Evolutionary conservation across 1,284 basidiomycete genomes (phyloP).

Genomic region (Pisolithus thermaeus): DNA sequence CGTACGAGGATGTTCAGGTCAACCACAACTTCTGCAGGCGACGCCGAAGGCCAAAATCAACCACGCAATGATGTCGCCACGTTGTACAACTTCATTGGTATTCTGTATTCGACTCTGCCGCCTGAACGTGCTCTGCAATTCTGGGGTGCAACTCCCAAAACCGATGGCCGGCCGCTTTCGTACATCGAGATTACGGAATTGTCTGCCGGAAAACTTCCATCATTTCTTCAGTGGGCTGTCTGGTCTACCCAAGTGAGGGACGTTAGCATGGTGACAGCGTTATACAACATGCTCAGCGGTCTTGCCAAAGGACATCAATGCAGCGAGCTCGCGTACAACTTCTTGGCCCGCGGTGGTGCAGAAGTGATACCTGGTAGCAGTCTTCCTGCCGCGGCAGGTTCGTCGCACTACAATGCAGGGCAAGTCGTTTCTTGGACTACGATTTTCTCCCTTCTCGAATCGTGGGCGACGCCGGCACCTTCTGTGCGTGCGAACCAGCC

Average conservation of each 20-base stretch:
- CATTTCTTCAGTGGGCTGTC: slow-evolving; percentile 84
- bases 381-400: slow-evolving; percentile 24
- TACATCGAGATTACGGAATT: slow-evolving; percentile 56
- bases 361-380: slow-evolving; percentile 57
- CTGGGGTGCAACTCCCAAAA: slow-evolving; percentile 66
- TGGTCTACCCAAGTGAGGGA: slow-evolving; percentile 78
- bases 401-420: slow-evolving; percentile 25
- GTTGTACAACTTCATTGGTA: slow-evolving; percentile 77
- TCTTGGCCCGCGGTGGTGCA: slow-evolving; percentile 63
- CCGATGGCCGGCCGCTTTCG: slow-evolving; percentile 33
- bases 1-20: slow-evolving; percentile 48
- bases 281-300: slow-evolving; percentile 88
- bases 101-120: slow-evolving; percentile 71
- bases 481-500: slow-evolving; percentile 22
- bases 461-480: slow-evolving; percentile 38
- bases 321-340: slow-evolving; percentile 82
- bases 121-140: slow-evolving; percentile 76
- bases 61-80: slow-evolving; percentile 81
- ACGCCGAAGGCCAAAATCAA: slow-evolving; percentile 30
- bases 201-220: slow-evolving; percentile 60
- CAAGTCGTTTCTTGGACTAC: slow-evolving; percentile 42
- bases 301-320: slow-evolving; percentile 80
- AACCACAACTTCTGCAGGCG: slow-evolving; percentile 35
- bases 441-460: slow-evolving; percentile 49
- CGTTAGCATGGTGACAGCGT: slow-evolving; percentile 64